Percentiles rank a stretch among this genome's conserved stretches.
These are phyloP conservation scores for Apiotrichum gracile DNA, from an alignment of 1,284 basidiomycete genomes.

Conservation along the genomic window DNA sequence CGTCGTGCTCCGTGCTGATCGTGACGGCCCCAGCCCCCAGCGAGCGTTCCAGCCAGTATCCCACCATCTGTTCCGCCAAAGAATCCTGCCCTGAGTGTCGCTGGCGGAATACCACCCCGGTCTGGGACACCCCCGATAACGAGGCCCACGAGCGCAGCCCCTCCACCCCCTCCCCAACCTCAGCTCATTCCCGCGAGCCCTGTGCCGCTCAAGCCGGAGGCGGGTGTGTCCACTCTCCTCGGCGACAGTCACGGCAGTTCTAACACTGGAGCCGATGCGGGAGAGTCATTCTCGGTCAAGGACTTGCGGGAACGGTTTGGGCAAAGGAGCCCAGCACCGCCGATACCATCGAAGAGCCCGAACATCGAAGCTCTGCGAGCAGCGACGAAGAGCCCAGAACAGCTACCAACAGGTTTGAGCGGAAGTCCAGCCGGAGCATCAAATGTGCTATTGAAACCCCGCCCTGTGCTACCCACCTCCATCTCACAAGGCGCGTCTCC, in stretches of 20 bases:
- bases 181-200: not conserved
- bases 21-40: too few species aligned
- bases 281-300: slow-evolving; percentile 17
- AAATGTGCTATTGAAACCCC: too few species aligned
- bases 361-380: too few species aligned
- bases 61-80: too few species aligned
- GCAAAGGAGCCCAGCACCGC: not conserved
- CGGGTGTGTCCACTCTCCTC: not conserved
- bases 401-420: too few species aligned
- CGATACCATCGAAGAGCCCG: not conserved
- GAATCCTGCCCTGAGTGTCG: too few species aligned
- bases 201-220: not conserved
- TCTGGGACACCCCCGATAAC: not conserved
- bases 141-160: not conserved
- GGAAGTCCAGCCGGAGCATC: too few species aligned
- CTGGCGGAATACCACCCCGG: too few species aligned
- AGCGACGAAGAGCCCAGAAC: too few species aligned
- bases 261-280: not conserved
- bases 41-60: too few species aligned
- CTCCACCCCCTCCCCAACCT: not conserved
- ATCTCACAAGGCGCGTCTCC: not conserved
- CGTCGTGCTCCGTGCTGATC: too few species aligned
- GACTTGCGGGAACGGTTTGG: slow-evolving; percentile 23
- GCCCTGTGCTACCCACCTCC: too few species aligned
- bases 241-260: not conserved